These are phyloP conservation scores for Clohesyomyces aquaticus DNA, from an alignment of 495 filamentous ascomycete genomes.

Conservation along the genomic window DNA sequence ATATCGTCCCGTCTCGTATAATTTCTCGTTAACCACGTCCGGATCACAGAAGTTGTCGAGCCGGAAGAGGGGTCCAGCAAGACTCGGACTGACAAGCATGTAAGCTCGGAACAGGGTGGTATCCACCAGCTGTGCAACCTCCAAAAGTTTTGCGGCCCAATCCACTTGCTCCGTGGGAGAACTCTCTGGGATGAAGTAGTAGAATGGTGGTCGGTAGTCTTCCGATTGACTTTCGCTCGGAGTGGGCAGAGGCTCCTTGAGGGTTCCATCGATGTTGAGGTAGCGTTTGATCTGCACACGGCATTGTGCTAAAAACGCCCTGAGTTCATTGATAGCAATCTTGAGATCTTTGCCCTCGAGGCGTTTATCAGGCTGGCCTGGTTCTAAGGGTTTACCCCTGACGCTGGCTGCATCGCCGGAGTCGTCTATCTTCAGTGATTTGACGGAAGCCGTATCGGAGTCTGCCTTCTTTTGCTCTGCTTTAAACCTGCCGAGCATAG, in stretches of 20 bases:
- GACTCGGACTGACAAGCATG: conserved; percentile 83
- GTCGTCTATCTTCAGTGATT: conserved; percentile 59
- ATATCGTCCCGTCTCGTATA: conserved; percentile 86
- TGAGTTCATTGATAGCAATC: conserved; percentile 76
- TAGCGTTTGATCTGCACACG: conserved; percentile 79
- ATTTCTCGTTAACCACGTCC: conserved; percentile 87
- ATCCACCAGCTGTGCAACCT: conserved; percentile 82
- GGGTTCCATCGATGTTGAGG: conserved; percentile 72
- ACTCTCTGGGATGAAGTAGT: conserved; percentile 51
- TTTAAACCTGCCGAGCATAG: conserved; percentile 55
- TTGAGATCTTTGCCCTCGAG: conserved; percentile 81
- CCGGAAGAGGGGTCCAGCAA: conserved; percentile 89
- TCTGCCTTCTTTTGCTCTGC: conserved; percentile 57
- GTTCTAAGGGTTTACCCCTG: conserved; percentile 45
- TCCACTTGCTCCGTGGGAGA: conserved; percentile 58
- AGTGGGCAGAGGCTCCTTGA: conserved; percentile 62
- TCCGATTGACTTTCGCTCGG: conserved; percentile 55
- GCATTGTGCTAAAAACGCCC: conserved; percentile 81
- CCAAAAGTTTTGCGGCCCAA: conserved; percentile 68
- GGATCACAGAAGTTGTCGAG: conserved; percentile 98
- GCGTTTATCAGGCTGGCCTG: conserved; percentile 47
- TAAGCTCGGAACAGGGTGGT: conserved; percentile 92
- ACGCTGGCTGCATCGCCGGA: conserved; percentile 53
- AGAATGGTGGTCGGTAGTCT: conserved; percentile 42
- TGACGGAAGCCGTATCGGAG: conserved; percentile 68